These are phyloP conservation scores for Phyllosticta citriasiana DNA, from an alignment of 2,329 filamentous ascomycete species.

Conservation along the genomic window DNA sequence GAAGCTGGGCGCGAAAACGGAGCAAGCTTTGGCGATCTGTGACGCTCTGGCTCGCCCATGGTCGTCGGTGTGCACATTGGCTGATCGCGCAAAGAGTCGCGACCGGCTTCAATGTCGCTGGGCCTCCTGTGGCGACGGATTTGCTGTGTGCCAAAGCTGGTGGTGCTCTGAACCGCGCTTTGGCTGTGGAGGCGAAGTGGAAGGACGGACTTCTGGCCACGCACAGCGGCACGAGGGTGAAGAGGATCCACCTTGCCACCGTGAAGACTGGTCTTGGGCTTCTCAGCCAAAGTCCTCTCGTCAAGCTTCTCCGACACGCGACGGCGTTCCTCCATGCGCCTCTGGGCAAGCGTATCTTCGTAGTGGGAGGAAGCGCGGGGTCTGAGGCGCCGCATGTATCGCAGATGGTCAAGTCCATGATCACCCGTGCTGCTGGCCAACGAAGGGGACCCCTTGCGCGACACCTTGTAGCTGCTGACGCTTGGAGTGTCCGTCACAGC, in stretches of 20 bases:
- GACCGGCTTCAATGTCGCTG: background rate
- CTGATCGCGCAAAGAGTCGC: background rate
- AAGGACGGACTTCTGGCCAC: background rate
- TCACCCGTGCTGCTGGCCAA: background rate
- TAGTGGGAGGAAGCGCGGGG: background rate
- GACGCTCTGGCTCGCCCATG: background rate
- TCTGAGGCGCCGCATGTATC: background rate
- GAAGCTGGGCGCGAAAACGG: background rate
- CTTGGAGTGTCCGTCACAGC: background rate
- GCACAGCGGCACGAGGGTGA: background rate
- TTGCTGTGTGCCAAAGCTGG: background rate
- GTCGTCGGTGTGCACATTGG: background rate
- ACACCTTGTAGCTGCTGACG: background rate
- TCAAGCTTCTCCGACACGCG: background rate
- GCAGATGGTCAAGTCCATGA: background rate
- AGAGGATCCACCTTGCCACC: background rate
- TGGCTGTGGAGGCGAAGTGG: background rate
- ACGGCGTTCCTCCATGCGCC: background rate
- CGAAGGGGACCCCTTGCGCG: background rate
- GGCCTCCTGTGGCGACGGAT: background rate
- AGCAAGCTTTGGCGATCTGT: background rate
- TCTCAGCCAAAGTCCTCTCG: background rate
- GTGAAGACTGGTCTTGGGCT: background rate
- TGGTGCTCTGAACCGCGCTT: background rate
- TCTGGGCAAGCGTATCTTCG: background rate